Conservation (phyloP, 2,329 filamentous ascomycete species). For the Aspergillus latus region DNA sequence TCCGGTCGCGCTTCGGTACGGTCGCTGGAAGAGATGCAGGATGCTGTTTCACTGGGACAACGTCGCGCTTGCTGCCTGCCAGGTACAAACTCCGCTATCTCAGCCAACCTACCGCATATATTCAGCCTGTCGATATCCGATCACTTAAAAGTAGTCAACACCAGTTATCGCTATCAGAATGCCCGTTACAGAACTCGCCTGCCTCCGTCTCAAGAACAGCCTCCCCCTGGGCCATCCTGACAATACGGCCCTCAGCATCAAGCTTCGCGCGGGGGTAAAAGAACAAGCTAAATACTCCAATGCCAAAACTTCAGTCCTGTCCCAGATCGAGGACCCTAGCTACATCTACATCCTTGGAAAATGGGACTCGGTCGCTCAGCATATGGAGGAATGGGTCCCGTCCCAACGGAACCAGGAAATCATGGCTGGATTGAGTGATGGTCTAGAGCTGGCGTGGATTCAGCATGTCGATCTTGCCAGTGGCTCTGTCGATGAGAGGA, state of each 20-base stretch:
- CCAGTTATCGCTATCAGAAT: background rate
- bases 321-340: constrained; percentile 47
- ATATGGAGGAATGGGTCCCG: constrained; percentile 46
- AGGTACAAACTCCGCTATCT: background rate
- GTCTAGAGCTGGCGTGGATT: constrained; percentile 45
- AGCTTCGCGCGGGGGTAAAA: background rate
- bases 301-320: constrained; percentile 5
- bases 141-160: background rate
- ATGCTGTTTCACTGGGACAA: no score
- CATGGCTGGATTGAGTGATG: constrained; percentile 36
- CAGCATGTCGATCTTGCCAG: constrained; percentile 40
- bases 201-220: constrained; percentile 2
- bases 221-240: background rate
- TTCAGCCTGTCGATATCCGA: background rate
- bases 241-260: background rate
- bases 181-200: constrained; percentile 7
- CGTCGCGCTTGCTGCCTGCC: no score
- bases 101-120: background rate
- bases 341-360: constrained; percentile 48
- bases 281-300: constrained; percentile 1
- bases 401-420: constrained; percentile 44
- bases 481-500: background rate
- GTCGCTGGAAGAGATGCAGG: no score
- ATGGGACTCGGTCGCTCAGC: constrained; percentile 46
- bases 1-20: no score